These are phyloP conservation scores for Calonectria pteridis DNA, from an alignment of 2,329 filamentous ascomycete genomes.

Conservation along the genomic window DNA sequence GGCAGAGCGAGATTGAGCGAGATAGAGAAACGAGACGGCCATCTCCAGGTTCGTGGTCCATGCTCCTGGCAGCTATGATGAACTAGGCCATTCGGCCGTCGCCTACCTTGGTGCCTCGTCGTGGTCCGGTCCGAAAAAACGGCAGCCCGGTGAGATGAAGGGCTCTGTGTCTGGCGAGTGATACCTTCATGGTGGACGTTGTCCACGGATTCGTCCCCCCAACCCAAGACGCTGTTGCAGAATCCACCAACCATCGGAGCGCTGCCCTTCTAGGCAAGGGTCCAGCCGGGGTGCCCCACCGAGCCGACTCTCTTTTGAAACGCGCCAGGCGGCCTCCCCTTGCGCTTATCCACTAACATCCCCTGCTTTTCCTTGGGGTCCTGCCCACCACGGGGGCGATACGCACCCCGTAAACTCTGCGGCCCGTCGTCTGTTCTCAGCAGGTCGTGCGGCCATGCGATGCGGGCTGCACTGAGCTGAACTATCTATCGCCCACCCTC, in stretches of 20 bases:
- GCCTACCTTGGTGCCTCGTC: background rate
- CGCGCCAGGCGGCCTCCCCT: conserved; percentile 29
- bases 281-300: conserved; percentile 5
- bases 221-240: background rate
- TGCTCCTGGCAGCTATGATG: background rate
- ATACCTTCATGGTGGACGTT: conserved; percentile 33
- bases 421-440: conserved; percentile 27
- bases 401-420: conserved; percentile 14
- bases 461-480: background rate
- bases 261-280: conserved; percentile 5
- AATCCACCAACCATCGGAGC: conserved; percentile 25
- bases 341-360: conserved; percentile 14
- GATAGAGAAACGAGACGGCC: conserved; percentile 19
- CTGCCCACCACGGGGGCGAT: conserved; percentile 1
- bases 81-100: conserved; percentile 20
- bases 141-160: conserved; percentile 2
- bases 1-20: conserved; percentile 29
- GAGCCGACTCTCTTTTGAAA: conserved; percentile 22
- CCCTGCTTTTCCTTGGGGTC: conserved; percentile 5
- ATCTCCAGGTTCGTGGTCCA: background rate
- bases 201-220: conserved; percentile 8
- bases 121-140: background rate
- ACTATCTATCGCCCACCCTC: background rate
- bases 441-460: conserved; percentile 17
- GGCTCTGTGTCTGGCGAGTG: conserved; percentile 18